Percentiles rank a stretch among this genome's conserved stretches.
phyloP scores from a whole-genome alignment of 345 rosid species.

The Lepidium sativum region DNA sequence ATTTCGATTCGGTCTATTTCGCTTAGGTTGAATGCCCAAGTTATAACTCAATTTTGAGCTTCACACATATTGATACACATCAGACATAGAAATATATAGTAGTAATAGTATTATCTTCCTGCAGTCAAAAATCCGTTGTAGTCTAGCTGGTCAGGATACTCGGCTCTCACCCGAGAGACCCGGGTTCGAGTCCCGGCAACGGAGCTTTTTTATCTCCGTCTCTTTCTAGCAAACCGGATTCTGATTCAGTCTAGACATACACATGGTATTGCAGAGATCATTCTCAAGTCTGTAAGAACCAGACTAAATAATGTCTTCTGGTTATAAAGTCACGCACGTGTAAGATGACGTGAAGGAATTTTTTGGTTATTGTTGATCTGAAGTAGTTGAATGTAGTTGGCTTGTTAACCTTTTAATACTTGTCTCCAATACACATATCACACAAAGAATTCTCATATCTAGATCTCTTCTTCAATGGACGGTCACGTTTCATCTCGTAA shows the following conservation, averaged over 20 bases:
- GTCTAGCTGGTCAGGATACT: constrained; percentile 36
- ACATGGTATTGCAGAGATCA: neutral
- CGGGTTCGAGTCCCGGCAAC: constrained; percentile 9
- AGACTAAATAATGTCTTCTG: constrained; percentile 3
- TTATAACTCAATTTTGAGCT: constrained; percentile 28
- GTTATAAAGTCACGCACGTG: neutral
- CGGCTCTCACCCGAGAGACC: constrained; percentile 69
- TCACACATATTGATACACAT: too few species aligned
- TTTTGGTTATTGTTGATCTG: constrained; percentile 38
- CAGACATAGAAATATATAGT: too few species aligned
- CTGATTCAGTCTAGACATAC: neutral
- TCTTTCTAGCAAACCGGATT: neutral
- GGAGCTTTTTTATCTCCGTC: neutral
- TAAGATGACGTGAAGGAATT: neutral
- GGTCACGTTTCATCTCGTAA: constrained; percentile 6
- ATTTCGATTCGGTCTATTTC: too few species aligned
- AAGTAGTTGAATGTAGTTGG: constrained; percentile 66
- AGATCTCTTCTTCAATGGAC: constrained; percentile 33
- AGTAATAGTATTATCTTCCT: too few species aligned
- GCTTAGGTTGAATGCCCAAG: too few species aligned
- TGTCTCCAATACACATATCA: neutral
- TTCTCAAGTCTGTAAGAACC: neutral
- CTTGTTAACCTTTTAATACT: constrained; percentile 29
- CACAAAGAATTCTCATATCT: constrained; percentile 9
- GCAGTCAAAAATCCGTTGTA: neutral